Conservation (phyloP, 768 basidiomycete genomes). For the Rhodosporidiobolus sp. region DNA sequence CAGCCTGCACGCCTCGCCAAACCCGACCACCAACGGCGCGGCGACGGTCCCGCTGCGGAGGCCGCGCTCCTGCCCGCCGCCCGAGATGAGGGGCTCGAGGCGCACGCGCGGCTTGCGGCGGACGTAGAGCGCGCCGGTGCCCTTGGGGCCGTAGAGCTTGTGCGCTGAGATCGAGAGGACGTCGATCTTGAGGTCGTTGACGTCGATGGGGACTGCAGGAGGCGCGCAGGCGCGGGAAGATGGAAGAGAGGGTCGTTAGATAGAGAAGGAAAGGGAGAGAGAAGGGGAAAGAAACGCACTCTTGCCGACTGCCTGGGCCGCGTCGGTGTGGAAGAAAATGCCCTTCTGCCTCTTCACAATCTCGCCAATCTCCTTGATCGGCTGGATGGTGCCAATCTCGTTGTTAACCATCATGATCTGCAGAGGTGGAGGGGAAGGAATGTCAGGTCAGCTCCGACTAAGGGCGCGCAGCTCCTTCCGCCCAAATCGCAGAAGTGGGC, state of each 20-base stretch:
- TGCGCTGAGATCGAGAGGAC: constrained; percentile 94
- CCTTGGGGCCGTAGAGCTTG: constrained; percentile 98
- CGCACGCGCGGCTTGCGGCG: constrained; percentile 86
- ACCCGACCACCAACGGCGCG: constrained; percentile 78
- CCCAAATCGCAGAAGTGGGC: too few relatives aligned
- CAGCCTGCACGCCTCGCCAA: constrained; percentile 91
- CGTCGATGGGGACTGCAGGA: constrained; percentile 82
- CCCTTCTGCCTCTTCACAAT: constrained; percentile 81
- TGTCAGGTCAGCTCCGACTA: background rate
- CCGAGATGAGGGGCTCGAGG: constrained; percentile 88
- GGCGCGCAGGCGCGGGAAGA: too few relatives aligned
- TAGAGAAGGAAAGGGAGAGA: too few relatives aligned
- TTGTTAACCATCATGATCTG: constrained; percentile 96
- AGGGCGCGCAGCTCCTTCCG: background rate
- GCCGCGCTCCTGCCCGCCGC: constrained; percentile 96
- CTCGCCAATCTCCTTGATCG: constrained; percentile 88
- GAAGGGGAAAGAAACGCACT: constrained; percentile 11
- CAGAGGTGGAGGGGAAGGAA: background rate
- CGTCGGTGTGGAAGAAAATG: constrained; percentile 94
- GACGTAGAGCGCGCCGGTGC: constrained; percentile 90
- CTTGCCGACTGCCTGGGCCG: constrained; percentile 69
- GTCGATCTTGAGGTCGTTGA: constrained; percentile 92
- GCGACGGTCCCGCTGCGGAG: constrained; percentile 91
- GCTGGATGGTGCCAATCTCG: constrained; percentile 98
- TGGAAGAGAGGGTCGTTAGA: constrained; percentile 46